These are phyloP conservation scores for Turnera subulata DNA, from an alignment of 345 rosid species.

Conservation along the genomic window DNA sequence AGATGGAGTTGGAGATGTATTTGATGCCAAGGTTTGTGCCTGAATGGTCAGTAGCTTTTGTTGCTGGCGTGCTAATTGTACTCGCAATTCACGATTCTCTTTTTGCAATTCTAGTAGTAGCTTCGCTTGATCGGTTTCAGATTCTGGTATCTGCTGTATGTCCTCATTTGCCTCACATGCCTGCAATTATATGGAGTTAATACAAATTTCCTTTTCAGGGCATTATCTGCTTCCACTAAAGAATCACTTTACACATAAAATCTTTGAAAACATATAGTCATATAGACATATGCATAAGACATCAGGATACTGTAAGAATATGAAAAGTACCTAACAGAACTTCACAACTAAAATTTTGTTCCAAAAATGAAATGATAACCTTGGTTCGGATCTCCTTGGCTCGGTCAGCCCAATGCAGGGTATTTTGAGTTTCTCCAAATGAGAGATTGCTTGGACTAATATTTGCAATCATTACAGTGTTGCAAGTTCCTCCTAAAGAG, in stretches of 20 bases:
- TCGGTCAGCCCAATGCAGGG: slow-evolving; percentile 96
- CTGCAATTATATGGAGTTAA: slow-evolving; percentile 23
- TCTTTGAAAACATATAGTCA: too few relatives aligned
- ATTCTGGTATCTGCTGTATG: slow-evolving; percentile 42
- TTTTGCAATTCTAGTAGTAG: slow-evolving; percentile 78
- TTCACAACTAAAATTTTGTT: background rate
- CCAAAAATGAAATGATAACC: slow-evolving; percentile 28
- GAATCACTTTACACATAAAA: too few relatives aligned
- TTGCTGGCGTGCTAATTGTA: slow-evolving; percentile 66
- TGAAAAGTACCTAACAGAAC: background rate
- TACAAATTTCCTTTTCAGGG: too few relatives aligned
- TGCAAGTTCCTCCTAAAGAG: slow-evolving; percentile 85
- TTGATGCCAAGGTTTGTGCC: slow-evolving; percentile 67
- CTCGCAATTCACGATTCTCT: slow-evolving; percentile 78
- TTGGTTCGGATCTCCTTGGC: slow-evolving; percentile 81
- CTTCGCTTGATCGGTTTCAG: slow-evolving; percentile 53
- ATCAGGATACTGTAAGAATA: background rate
- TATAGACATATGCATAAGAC: background rate
- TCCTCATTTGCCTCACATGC: slow-evolving; percentile 53
- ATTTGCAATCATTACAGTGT: slow-evolving; percentile 94
- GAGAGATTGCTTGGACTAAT: slow-evolving; percentile 85
- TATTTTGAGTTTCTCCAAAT: slow-evolving; percentile 91
- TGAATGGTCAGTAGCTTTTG: slow-evolving; percentile 65
- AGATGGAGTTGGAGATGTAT: slow-evolving; percentile 64
- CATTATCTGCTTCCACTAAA: too few relatives aligned